Base-by-base conservation (phyloP, 2,329 filamentous ascomycete genomes). In the Phoma herbarum region DNA sequence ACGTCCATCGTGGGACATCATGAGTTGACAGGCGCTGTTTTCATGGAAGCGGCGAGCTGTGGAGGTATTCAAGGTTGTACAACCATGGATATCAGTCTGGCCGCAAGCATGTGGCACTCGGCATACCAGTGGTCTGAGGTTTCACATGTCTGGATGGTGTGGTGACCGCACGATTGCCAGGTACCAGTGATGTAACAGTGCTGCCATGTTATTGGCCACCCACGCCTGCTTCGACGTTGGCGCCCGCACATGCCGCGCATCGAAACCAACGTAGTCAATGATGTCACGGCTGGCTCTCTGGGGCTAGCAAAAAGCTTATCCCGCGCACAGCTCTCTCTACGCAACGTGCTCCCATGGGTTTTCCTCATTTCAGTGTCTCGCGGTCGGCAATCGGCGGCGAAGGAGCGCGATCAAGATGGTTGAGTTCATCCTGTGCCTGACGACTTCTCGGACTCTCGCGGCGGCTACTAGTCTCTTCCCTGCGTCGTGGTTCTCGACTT, bases 1-100 rank as follows among this genome's bases (percentile, higher is more conserved):
- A 9, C 41, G 63, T 51, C 65, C 67, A 53, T 56, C 22, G 20
- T 42, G 49, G 63, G 67, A 68, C 72, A 76, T 76, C 31, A 26
- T 62, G 57, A 55, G 42, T 39, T 20, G 45, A 14, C 47, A 47
- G 54, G 54, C 28, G 52, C 49, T 58, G 59, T 50, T 59, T 18
- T 41, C 65, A 71, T 70, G 58, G 46, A 47, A 42, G 45, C 45
- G 10, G 45, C 41, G 46, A 23, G 28, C n/a, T 31, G 41, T 26
- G 23, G 26, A 39, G n/a, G 12, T 28, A 12, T 9, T 33, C 25
- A 35, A 45, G 29, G 42, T 39, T 31, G 49, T 35, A 42, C 45
- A 35, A 20, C 25, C 39, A 33, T 10, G 14, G 31, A 31, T 25
- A 26, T 49, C 46, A 48, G 41, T 25, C 18, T 14, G 22, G 22